These are phyloP conservation scores for Erigeron canadensis DNA, from an alignment of 129 eudicot genomes.

Conservation along the genomic window DNA sequence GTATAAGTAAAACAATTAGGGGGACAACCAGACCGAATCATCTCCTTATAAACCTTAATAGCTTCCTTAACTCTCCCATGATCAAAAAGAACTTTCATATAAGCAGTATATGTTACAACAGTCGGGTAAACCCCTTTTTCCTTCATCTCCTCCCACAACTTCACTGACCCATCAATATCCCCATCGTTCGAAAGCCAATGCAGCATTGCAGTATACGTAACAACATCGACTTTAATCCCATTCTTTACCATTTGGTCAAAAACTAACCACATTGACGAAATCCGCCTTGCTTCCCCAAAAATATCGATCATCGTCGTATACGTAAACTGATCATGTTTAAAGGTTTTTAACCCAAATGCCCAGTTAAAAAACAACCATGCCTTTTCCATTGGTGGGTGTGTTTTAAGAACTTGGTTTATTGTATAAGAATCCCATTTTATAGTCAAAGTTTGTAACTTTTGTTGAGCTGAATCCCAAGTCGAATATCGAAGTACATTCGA, in stretches of 20 bases:
- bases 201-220: slow-evolving; percentile 74
- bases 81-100: slow-evolving; percentile 74
- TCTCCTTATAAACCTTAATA: slow-evolving; percentile 60
- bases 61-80: slow-evolving; percentile 72
- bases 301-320: slow-evolving; percentile 94
- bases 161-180: slow-evolving; percentile 67
- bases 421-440: slow-evolving; percentile 89
- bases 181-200: slow-evolving; percentile 95
- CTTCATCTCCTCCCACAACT: slow-evolving; percentile 78
- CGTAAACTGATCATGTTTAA: slow-evolving; percentile 86
- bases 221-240: slow-evolving; percentile 70
- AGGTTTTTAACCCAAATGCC: slow-evolving; percentile 53
- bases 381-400: slow-evolving; percentile 93
- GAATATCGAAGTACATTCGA: slow-evolving; percentile 59
- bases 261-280: slow-evolving; percentile 74
- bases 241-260: slow-evolving; percentile 78
- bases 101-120: slow-evolving; percentile 85
- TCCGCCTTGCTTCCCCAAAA: slow-evolving; percentile 87
- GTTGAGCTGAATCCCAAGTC: slow-evolving; percentile 83
- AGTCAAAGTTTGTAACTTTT: slow-evolving; percentile 43
- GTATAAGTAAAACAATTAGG: slow-evolving; percentile 86
- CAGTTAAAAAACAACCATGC: slow-evolving; percentile 90
- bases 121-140: slow-evolving; percentile 59
- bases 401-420: slow-evolving; percentile 80
- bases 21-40: slow-evolving; percentile 61